These are phyloP conservation scores for Nicotiana otophora DNA, from an alignment of 257 asterid genomes.

Conservation along the genomic window DNA sequence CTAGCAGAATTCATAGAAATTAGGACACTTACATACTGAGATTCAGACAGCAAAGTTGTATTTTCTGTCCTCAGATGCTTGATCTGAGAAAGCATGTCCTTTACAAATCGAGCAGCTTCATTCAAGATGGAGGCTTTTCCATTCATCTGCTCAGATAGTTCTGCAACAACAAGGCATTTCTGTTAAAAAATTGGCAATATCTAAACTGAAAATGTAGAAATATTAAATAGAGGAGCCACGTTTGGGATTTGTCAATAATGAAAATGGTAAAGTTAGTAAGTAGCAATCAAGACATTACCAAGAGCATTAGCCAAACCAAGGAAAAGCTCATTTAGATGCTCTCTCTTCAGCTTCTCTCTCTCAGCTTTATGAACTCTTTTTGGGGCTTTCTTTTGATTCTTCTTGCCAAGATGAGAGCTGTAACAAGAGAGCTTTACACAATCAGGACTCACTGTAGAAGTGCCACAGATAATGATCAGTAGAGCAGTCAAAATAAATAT, in stretches of 20 bases:
- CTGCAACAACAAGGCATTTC: conserved; percentile 24
- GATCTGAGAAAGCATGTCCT: conserved; percentile 40
- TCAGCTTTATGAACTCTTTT: conserved; percentile 59
- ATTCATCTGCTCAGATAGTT: conserved; percentile 40
- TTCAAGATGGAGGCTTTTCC: conserved; percentile 48
- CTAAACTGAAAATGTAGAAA: neutral
- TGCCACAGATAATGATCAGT: neutral
- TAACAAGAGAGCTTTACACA: conserved; percentile 1
- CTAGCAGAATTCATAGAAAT: neutral
- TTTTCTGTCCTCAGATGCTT: conserved; percentile 39
- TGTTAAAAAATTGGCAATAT: neutral
- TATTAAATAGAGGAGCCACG: too few species aligned
- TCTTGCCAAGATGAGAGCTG: conserved; percentile 38
- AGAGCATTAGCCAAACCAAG: conserved; percentile 54
- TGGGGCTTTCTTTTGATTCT: conserved; percentile 39
- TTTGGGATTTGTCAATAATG: neutral
- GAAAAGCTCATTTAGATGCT: conserved; percentile 50
- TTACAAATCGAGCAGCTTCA: conserved; percentile 44
- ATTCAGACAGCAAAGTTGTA: conserved; percentile 41
- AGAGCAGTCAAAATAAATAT: neutral
- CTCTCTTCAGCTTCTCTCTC: conserved; percentile 71
- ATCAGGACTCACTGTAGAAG: neutral
- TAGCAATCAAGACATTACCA: conserved; percentile 29
- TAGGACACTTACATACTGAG: conserved; percentile 42
- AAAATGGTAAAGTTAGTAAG: neutral